Percentiles rank a stretch among this genome's conserved stretches.
Evolutionary conservation across 176 grass and related monocot species (phyloP).

Genomic region (Thalia dealbata): DNA sequence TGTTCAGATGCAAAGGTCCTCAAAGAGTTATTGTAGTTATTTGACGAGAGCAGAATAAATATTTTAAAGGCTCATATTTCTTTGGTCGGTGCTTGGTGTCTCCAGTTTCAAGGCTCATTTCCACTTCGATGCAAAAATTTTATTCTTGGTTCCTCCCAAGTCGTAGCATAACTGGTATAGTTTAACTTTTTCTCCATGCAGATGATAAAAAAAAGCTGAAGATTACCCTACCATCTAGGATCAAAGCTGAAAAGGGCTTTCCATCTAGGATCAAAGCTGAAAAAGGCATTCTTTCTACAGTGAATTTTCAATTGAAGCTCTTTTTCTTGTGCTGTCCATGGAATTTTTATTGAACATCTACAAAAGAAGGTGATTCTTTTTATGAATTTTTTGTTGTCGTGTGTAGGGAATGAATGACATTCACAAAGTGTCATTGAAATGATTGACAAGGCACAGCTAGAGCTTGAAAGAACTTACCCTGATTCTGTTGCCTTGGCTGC

Average conservation of each 20-base stretch:
- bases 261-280: background rate
- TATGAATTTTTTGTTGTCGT: background rate
- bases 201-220: background rate
- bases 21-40: too few species aligned
- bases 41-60: too few species aligned
- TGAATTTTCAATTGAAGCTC: background rate
- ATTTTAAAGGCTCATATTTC: too few species aligned
- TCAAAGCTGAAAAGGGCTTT: background rate
- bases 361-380: background rate
- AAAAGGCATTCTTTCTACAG: background rate
- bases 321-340: background rate
- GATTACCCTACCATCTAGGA: background rate
- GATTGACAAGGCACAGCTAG: background rate
- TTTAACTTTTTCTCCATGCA: too few species aligned
- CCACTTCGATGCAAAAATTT: too few species aligned
- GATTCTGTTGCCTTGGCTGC: too few species aligned
- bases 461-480: too few species aligned
- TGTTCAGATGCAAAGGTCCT: too few species aligned
- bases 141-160: too few species aligned
- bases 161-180: too few species aligned
- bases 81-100: too few species aligned
- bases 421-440: background rate
- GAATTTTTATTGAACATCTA: background rate
- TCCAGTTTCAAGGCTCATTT: too few species aligned
- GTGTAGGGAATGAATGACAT: background rate